Conservation (phyloP, 495 filamentous ascomycete genomes). For the Penicillium pancosmium region DNA sequence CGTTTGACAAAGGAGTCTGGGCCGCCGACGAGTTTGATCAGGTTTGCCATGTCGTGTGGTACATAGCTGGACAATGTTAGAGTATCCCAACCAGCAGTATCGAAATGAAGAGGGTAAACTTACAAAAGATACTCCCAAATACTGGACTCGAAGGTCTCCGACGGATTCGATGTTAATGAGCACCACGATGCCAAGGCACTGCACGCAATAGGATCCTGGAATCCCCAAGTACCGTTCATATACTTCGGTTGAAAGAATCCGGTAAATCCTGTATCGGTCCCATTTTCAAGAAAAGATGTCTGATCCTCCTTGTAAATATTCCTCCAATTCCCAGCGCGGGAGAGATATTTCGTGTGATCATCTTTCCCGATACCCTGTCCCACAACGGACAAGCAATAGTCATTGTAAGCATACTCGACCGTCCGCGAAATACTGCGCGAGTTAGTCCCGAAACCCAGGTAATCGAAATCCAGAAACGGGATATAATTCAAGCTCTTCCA, state of each 20-base stretch:
- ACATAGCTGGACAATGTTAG: conserved; percentile 51
- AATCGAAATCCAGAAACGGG: conserved; percentile 70
- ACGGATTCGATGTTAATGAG: conserved; percentile 63
- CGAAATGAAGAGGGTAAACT: conserved; percentile 3
- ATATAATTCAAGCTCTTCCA: conserved; percentile 73
- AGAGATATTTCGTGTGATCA: conserved; percentile 61
- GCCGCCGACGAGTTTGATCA: conserved; percentile 64
- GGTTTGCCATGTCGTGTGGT: conserved; percentile 66
- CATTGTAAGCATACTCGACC: conserved; percentile 77
- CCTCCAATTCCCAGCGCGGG: conserved; percentile 65
- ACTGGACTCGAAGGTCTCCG: conserved; percentile 71
- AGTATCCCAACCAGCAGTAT: no score
- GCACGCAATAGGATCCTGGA: conserved; percentile 71
- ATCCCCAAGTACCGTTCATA: conserved; percentile 67
- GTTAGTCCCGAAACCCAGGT: conserved; percentile 68
- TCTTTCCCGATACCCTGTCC: conserved; percentile 55
- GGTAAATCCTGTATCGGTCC: conserved; percentile 61
- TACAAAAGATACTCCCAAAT: conserved; percentile 68
- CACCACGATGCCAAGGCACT: conserved; percentile 57
- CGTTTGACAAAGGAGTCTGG: conserved; percentile 59
- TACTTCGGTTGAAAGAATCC: conserved; percentile 72
- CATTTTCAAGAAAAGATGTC: conserved; percentile 55
- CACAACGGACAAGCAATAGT: conserved; percentile 69
- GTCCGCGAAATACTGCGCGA: conserved; percentile 73
- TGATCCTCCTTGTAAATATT: conserved; percentile 69